Conservation (phyloP, 2,329 filamentous ascomycete genomes). For the Monosporascus sp. region DNA sequence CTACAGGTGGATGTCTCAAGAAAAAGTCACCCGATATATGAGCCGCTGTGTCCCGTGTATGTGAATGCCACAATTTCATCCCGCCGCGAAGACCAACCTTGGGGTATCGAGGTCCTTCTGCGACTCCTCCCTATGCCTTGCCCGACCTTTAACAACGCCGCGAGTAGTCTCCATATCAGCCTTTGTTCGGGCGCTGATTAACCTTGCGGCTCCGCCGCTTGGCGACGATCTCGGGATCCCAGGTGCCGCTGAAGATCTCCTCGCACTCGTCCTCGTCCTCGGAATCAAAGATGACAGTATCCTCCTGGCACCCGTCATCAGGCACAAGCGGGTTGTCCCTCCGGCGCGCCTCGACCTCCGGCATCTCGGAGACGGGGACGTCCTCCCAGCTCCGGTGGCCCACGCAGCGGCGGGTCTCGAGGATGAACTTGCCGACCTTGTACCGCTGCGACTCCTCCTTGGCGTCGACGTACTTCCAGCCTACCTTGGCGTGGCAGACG, state of each 20-base stretch:
- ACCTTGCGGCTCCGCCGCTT: conserved; percentile 38
- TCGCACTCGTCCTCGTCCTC: conserved; percentile 64
- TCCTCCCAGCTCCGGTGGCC: conserved; percentile 51
- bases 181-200: conserved; percentile 12
- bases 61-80: not conserved
- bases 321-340: conserved; percentile 4
- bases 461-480: conserved; percentile 66
- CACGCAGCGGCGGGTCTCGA: conserved; percentile 56
- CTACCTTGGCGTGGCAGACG: conserved; percentile 51
- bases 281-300: conserved; percentile 52
- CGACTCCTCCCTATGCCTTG: not conserved
- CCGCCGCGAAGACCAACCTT: not conserved
- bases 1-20: too few relatives aligned
- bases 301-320: conserved; percentile 11
- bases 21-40: not conserved
- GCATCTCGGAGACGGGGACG: conserved; percentile 17
- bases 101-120: not conserved
- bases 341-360: conserved; percentile 14
- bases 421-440: conserved; percentile 64
- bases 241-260: conserved; percentile 57
- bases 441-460: conserved; percentile 55
- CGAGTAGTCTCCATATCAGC: conserved; percentile 1
- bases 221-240: conserved; percentile 50
- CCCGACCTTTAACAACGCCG: not conserved
- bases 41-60: not conserved